These are phyloP conservation scores for Lenwebbia sp. DNA, from an alignment of 345 rosid genomes.

Conservation along the genomic window DNA sequence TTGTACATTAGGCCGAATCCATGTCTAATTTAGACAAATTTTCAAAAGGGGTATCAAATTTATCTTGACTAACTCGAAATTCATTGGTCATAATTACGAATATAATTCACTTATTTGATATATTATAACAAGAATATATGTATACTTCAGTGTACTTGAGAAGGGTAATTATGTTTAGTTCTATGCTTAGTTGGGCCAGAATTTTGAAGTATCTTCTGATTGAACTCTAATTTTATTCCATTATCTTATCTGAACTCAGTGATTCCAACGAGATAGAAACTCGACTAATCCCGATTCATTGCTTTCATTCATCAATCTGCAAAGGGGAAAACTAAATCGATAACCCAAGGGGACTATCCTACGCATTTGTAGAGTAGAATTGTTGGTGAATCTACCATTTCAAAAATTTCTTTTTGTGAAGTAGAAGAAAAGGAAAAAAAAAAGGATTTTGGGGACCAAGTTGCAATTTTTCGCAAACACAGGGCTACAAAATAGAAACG, in stretches of 20 bases:
- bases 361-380: neutral
- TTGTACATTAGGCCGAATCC: neutral
- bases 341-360: neutral
- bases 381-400: neutral
- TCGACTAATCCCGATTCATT: neutral
- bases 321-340: neutral
- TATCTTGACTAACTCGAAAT: neutral
- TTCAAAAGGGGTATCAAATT: neutral
- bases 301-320: neutral
- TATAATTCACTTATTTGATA: too few relatives aligned
- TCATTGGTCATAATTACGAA: neutral
- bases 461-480: neutral
- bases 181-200: rapidly evolving
- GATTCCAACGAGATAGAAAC: neutral
- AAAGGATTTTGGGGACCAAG: neutral
- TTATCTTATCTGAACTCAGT: rapidly evolving
- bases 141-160: neutral
- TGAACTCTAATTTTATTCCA: neutral
- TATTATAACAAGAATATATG: neutral
- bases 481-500: neutral
- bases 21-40: neutral
- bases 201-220: neutral
- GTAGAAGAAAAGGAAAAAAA: neutral
- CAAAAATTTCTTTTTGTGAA: neutral
- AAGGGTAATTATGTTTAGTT: neutral